Evolutionary conservation across 164 flowering plant genomes (phyloP).

Genomic region (Dillenia turbinata): DNA sequence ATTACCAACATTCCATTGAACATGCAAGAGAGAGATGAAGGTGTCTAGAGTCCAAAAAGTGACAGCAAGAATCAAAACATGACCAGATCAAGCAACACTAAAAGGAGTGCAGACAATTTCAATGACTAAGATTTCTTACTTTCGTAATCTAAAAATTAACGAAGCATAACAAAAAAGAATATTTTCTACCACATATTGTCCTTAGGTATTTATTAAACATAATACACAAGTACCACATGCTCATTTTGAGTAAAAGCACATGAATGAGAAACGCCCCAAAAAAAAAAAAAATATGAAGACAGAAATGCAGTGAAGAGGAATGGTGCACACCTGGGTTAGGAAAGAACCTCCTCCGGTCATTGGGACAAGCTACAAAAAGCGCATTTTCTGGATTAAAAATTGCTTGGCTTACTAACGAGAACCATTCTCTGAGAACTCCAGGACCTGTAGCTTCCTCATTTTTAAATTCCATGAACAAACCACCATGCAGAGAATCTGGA

Average conservation of each 20-base stretch:
- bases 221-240: too few relatives aligned
- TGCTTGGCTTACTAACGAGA: conserved; percentile 75
- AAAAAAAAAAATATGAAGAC: neutral
- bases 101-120: too few relatives aligned
- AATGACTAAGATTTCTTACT: too few relatives aligned
- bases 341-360: conserved; percentile 80
- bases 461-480: conserved; percentile 86
- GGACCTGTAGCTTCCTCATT: conserved; percentile 98
- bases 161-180: too few relatives aligned
- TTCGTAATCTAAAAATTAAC: too few relatives aligned
- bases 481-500: conserved; percentile 44
- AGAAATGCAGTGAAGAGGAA: neutral
- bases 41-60: too few relatives aligned
- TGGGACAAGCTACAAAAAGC: conserved; percentile 77
- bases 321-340: conserved; percentile 79
- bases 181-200: too few relatives aligned
- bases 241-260: neutral
- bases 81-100: too few relatives aligned
- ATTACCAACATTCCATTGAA: too few relatives aligned
- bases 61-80: too few relatives aligned
- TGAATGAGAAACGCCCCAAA: neutral
- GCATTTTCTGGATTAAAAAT: conserved; percentile 76
- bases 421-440: conserved; percentile 95
- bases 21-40: too few relatives aligned
- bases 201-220: too few relatives aligned